Evolutionary conservation across 2,329 filamentous ascomycete species (phyloP).

Genomic region (Pseudogymnoascus verrucosus): DNA sequence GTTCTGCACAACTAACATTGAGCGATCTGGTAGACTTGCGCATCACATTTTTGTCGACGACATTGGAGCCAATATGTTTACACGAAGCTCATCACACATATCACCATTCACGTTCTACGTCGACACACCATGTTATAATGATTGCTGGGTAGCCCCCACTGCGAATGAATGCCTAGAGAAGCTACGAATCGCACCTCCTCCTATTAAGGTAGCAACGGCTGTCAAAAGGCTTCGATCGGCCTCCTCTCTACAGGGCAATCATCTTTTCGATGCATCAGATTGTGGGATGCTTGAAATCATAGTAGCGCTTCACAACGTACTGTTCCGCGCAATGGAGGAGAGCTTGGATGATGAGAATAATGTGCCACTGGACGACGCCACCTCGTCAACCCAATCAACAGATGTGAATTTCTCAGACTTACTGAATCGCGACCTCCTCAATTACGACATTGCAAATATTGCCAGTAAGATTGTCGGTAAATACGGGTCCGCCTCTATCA

Average conservation of each 20-base stretch:
- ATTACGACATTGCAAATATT: conserved; percentile 5
- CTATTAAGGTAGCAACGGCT: neutral
- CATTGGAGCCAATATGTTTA: neutral
- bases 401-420: neutral
- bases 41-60: neutral
- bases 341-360: neutral
- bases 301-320: neutral
- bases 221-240: neutral
- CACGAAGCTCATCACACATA: conserved; percentile 1
- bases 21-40: neutral
- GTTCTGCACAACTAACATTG: neutral
- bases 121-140: neutral
- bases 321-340: neutral
- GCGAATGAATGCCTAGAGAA: neutral
- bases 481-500: neutral
- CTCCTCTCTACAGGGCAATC: neutral
- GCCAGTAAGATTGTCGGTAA: neutral
- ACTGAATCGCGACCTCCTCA: neutral
- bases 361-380: neutral
- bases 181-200: neutral
- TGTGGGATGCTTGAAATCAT: neutral
- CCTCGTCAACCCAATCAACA: neutral
- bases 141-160: neutral
- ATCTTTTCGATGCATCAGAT: conserved; percentile 1
- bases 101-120: neutral